Percentiles rank a stretch among this genome's conserved stretches.
phyloP scores from a whole-genome alignment of 2,329 filamentous ascomycete genomes.

The Penicillium sp. region DNA sequence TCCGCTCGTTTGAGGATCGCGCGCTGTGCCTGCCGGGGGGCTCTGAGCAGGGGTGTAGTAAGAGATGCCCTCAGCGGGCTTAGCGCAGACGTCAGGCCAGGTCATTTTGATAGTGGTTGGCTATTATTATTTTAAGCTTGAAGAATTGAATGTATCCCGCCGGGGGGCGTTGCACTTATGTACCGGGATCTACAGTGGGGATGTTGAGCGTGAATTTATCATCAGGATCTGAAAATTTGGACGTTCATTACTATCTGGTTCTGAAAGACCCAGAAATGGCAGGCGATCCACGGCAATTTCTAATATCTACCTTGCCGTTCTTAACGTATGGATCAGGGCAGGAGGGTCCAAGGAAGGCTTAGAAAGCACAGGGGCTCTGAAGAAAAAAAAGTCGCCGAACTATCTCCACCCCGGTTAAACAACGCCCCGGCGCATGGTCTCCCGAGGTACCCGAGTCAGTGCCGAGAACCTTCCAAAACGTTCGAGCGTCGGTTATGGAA shows the following conservation, averaged over 20 bases:
- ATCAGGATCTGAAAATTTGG: not conserved
- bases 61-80: conserved; percentile 41
- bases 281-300: not conserved
- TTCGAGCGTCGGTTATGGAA: no score
- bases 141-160: not conserved
- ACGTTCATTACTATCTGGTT: not conserved
- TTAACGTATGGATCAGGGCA: not conserved
- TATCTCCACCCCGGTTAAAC: conserved; percentile 3
- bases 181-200: not conserved
- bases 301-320: no score
- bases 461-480: no score
- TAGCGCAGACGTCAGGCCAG: conserved; percentile 35
- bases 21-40: conserved; percentile 39
- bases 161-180: not conserved
- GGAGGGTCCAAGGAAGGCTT: no score
- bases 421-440: not conserved
- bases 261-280: not conserved
- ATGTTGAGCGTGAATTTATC: conserved; percentile 1
- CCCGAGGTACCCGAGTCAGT: not conserved
- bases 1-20: conserved; percentile 42
- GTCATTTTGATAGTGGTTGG: conserved; percentile 15
- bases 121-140: not conserved
- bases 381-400: not conserved
- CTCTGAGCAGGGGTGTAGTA: conserved; percentile 41
- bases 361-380: not conserved